Base-by-base conservation (phyloP, 2,329 filamentous ascomycete species). In the Calonectria pseudoturangicola region DNA sequence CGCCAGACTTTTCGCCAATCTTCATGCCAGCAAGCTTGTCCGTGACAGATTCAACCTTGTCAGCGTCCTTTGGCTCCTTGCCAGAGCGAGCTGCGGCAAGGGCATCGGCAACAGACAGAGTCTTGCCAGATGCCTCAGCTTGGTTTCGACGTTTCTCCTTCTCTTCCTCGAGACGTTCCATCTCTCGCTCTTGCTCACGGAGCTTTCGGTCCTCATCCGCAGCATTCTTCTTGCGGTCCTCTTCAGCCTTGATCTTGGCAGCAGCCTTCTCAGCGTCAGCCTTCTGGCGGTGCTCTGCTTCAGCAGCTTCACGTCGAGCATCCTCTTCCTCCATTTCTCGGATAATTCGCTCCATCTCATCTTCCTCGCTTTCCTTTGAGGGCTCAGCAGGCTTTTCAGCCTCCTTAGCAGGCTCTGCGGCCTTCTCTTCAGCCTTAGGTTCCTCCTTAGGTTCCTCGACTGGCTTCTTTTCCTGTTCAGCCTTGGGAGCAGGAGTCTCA, bases 161-260 rank as follows among this genome's bases (percentile, higher is more conserved):
- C 83, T 92, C 93, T 83, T 95, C 93, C 81, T 95, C 94, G 1
- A 93, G 85, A 73, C 91, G 91, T 79, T 93, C 92, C 88, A 92
- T 93, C 84, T 93, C 93, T 25, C 89, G 89, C 82, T 95, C 93
- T 74, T 92, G 90, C 83, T 95, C 93, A 25, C 90, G 91, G 72
- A 95, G 90, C 84, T 92, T 93, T 71, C 88, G 88, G 81, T 92
- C 90, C 66, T 87, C 88, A n/a, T 91, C 89, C 4, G 88, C 90
- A 45, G 89, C 88, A 41, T 86, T 88, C 12, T 84, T 82, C 66
- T 83, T 82, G 56, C 82, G 76, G 28, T 86, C 83, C 18, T 83
- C 85, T 3, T 88, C 88, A 58, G 88, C 89, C 68, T 88, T 87
- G 12, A 86, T 87, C 75, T 90, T 90, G 27, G 86, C 86, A 0